Base-by-base conservation (phyloP, 352 stramenopile species). In the Plasmopara muralis region DNA sequence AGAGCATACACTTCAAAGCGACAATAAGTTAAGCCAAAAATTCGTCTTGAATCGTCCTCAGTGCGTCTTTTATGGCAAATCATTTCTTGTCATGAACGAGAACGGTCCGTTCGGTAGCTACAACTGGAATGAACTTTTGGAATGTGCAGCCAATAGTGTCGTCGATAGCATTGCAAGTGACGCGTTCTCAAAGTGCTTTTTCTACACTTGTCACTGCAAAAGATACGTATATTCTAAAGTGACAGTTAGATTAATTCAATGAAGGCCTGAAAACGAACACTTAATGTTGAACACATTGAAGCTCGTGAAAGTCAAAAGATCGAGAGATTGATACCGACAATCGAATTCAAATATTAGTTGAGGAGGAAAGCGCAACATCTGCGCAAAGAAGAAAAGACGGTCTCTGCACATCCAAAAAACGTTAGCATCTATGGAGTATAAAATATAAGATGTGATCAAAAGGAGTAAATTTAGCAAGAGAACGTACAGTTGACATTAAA, bases 251-350 rank as follows among this genome's bases (percentile, higher is more conserved):
- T 18, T 72, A 54, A 50, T 76, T 68, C 15, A 88, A 50, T n/a
- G 74, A 74, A 54, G 86, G 64, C 50, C 77, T 83, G 2, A 68
- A 70, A 2, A 60, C 47, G 28, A n/a, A n/a, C n/a, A n/a, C n/a
- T n/a, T n/a, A n/a, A n/a, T n/a, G n/a, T n/a, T n/a, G 38, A n/a
- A 87, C 64, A 51, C 87, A 89, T 43, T 89, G 87, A 45, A 85
- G 80, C 13, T 87, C 75, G 55, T 85, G 74, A 18, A 78, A 91
- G 13, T 77, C 77, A 89, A 62, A 16, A 69, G 57, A 9, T 38
- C 60, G 59, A 66, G n/a, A 12, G 53, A 42, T 53, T 30, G 4
- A 55, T 2, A 53, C 9, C 29, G 41, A 54, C 33, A 37, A 44
- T 49, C 40, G 37, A n/a, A 15, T 55, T 34, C 55, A 53, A 38